Conservation (phyloP, 352 stramenopile species). For the Pilasporangium apinafurcum region DNA sequence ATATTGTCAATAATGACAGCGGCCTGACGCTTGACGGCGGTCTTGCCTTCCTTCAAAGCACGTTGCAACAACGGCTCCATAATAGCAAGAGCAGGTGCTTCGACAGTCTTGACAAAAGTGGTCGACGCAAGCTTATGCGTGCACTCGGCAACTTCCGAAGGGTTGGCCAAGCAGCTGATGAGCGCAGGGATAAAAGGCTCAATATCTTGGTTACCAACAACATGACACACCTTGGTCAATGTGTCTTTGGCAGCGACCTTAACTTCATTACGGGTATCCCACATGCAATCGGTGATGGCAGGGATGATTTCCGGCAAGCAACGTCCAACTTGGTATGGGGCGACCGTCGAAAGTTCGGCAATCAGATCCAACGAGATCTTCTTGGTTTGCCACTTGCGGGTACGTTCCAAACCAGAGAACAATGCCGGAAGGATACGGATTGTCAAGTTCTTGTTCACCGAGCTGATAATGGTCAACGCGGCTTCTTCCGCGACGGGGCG, state of each 20-base stretch:
- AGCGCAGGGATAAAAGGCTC: conserved; percentile 98
- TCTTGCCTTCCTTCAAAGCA: conserved; percentile 95
- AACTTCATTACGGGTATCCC: conserved; percentile 98
- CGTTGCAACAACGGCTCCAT: conserved; percentile 96
- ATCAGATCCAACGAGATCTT: conserved; percentile 95
- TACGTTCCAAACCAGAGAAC: conserved; percentile 85
- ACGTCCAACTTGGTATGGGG: conserved; percentile 93
- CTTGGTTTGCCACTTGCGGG: conserved; percentile 96
- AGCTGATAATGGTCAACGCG: conserved; percentile 76
- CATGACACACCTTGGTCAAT: conserved; percentile 93
- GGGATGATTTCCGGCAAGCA: conserved; percentile 97
- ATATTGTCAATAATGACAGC: conserved; percentile 99
- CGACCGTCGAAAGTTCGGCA: conserved; percentile 86
- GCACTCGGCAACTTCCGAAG: conserved; percentile 96
- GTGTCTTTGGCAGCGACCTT: conserved; percentile 92
- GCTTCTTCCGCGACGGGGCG: conserved; percentile 63
- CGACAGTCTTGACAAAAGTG: conserved; percentile 98
- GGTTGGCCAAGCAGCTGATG: conserved; percentile 95
- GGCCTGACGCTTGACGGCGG: conserved; percentile 95
- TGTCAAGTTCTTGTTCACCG: conserved; percentile 82
- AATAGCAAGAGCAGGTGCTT: conserved; percentile 94
- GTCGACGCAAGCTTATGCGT: conserved; percentile 98
- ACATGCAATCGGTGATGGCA: conserved; percentile 97
- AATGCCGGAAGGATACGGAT: conserved; percentile 87
- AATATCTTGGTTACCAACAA: conserved; percentile 99